Base-by-base conservation (phyloP, 1,284 basidiomycete genomes). In the Microbotryomycetes sp. region DNA sequence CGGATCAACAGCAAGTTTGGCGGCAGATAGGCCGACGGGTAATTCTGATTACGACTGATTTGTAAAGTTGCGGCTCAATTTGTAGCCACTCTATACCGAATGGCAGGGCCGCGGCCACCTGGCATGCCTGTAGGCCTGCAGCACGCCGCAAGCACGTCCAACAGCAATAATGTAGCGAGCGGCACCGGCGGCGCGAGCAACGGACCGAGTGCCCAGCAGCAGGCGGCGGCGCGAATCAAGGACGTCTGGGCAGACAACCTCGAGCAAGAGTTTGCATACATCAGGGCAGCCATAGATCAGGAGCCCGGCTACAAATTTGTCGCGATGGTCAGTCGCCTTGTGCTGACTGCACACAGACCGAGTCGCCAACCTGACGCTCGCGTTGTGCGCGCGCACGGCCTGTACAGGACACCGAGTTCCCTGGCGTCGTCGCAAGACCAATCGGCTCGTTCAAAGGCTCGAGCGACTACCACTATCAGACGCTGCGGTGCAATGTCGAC, bases 401-500 rank as follows among this genome's bases (percentile, higher is more conserved):
- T 59, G 16, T 28, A 30, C 74, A 94, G 91, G 94, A 98, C 75
- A 97, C 96, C 64, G 96, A 98, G 77, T 98, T 98, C 75, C 94
- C 94, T 28, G 96, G 96, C 9, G 94, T 97, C 53, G 94, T 99
- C 47, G 96, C 94, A 9, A 83, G 96, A 21, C 94, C 96, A 15
- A 97, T 98, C 74, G 94, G 94, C 15, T 82, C 85, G 45, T 98
- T 97, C 81, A 92, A 91, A 76, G 94, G 92, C 0, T 91, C 91
- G 13, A 91, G 91, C 18, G 94, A 99, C 77, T 97, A 97, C 74
- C 94, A 98, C 78, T 99, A 97, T 77, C 94, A 99, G 77, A 98
- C 96, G 4, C 92, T 99, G 86, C 85, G 94, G 66, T 93, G 90
- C 79, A 99, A 99, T 76, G 96, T 98, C 72, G 94, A 99, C 81